Conservation (phyloP, 1,139 yeast species). For the Hemisphaericaspora lyxosophila region DNA sequence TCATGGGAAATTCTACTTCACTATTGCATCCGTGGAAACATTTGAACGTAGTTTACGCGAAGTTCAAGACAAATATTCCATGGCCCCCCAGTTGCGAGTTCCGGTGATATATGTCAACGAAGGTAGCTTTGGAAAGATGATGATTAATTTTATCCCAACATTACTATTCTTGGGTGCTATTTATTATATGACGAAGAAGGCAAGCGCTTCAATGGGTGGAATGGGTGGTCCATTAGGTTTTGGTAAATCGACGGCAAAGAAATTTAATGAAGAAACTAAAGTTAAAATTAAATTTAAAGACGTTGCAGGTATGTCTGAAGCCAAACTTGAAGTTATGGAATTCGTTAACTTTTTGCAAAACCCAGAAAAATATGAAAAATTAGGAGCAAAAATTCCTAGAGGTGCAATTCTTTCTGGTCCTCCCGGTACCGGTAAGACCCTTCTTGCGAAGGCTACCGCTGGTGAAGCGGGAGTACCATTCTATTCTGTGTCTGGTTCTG, state of each 20-base stretch:
- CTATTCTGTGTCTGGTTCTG: slow-evolving; percentile 94
- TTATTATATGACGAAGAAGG: slow-evolving; percentile 65
- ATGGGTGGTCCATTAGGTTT: slow-evolving; percentile 67
- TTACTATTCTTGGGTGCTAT: slow-evolving; percentile 81
- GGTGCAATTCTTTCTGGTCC: slow-evolving; percentile 98
- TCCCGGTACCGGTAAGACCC: slow-evolving; percentile 99
- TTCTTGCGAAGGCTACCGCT: slow-evolving; percentile 97
- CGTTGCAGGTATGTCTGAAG: slow-evolving; percentile 97
- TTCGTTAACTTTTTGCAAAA: slow-evolving; percentile 89
- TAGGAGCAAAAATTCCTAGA: slow-evolving; percentile 96
- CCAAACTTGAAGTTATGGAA: slow-evolving; percentile 97
- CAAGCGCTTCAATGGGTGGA: slow-evolving; percentile 51
- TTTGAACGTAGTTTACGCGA: slow-evolving; percentile 82
- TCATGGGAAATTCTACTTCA: slow-evolving; percentile 45
- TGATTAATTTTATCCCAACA: slow-evolving; percentile 80
- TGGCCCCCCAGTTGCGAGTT: slow-evolving; percentile 63
- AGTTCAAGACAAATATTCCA: slow-evolving; percentile 67
- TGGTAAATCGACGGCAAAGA: slow-evolving; percentile 87
- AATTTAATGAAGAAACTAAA: slow-evolving; percentile 89
- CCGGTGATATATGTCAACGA: slow-evolving; percentile 82
- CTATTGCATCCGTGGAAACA: slow-evolving; percentile 89
- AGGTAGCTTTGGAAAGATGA: slow-evolving; percentile 59
- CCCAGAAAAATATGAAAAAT: slow-evolving; percentile 82
- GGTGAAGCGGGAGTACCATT: slow-evolving; percentile 99
- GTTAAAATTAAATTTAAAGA: slow-evolving; percentile 86